Conservation (phyloP, 1,284 basidiomycete species). For the Sanghuangporus weigelae region DNA sequence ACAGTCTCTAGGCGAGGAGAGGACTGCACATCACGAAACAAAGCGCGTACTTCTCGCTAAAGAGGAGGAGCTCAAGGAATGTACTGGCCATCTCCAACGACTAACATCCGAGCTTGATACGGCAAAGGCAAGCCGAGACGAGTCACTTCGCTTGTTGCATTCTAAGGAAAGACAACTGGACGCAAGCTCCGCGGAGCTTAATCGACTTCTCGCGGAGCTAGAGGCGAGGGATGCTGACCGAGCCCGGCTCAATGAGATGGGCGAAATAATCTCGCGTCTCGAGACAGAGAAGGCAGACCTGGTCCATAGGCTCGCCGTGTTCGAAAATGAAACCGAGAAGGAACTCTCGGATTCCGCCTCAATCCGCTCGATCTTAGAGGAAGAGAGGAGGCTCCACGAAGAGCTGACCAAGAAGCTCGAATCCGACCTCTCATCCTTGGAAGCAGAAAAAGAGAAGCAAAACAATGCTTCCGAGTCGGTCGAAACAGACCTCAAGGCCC, state of each 20-base stretch:
- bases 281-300: constrained; percentile 11
- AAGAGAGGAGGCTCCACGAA: constrained; percentile 4
- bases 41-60: background rate
- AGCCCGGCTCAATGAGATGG: background rate
- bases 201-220: constrained; percentile 1
- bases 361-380: constrained; percentile 7
- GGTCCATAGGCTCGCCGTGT: constrained; percentile 1
- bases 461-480: background rate
- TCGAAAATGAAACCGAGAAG: constrained; percentile 6
- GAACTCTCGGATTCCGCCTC: background rate
- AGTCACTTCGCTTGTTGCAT: background rate
- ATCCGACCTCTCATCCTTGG: constrained; percentile 22
- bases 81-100: background rate
- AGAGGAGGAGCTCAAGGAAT: constrained; percentile 1
- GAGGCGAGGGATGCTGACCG: background rate
- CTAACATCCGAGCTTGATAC: background rate
- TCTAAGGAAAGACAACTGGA: background rate
- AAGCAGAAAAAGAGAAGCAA: background rate
- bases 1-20: background rate
- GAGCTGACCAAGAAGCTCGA: constrained; percentile 21
- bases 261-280: background rate
- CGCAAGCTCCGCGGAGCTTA: background rate
- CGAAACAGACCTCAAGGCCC: constrained; percentile 4
- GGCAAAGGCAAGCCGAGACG: background rate
- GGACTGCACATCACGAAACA: background rate